Evolutionary conservation across 2,329 filamentous ascomycete species (phyloP), one percentile per base, ranked within the genome.

Genomic region (Xylariaceae sp.): DNA sequence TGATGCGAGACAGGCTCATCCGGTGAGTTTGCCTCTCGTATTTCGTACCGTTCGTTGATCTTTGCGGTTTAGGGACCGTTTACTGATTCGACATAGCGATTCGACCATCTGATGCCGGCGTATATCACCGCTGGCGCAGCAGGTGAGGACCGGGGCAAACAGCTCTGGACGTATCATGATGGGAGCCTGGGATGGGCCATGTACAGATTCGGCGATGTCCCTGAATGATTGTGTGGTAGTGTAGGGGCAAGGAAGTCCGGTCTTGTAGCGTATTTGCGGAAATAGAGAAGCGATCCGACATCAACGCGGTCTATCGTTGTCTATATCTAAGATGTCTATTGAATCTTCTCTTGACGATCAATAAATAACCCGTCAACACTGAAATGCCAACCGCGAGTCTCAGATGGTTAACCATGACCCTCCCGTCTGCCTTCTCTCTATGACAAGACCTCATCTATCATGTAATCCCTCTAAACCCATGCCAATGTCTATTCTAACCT

Each of bases 71-170:
- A 45, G 27, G 54, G 12, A 49, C 8, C 5, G 8, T 37, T 8
- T 4, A 35, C 6, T 2, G 43, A 43, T 3, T 29, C 30, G 29
- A 45, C 30, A 6, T 9, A 68, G 44, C 72, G 69, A 46, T 76
- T 78, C 68, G 76, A 79, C 46, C 76, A 79, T 43, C 59, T 79
- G 8, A 77, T 78, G 74, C 76, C 76, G 0, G 65, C 77, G 0
- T 74, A 75, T 43, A 71, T 79, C 12, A 68, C 73, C 0, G 76
- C 75, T 1, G 76, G 76, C 0, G 76, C 75, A 0, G 76, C 74
- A 0, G 72, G 72, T 0, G 68, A 72, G 4, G 75, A 77, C 41
- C 57, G 51, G 41, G 76, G 73, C 0, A 71, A 68, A 58, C 71
- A 73, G 62, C 70, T 69, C 11, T 78, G 75, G 75, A 78, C 75